These are phyloP conservation scores for Westerdykella ornata DNA, from an alignment of 2,329 filamentous ascomycete species.

Conservation along the genomic window DNA sequence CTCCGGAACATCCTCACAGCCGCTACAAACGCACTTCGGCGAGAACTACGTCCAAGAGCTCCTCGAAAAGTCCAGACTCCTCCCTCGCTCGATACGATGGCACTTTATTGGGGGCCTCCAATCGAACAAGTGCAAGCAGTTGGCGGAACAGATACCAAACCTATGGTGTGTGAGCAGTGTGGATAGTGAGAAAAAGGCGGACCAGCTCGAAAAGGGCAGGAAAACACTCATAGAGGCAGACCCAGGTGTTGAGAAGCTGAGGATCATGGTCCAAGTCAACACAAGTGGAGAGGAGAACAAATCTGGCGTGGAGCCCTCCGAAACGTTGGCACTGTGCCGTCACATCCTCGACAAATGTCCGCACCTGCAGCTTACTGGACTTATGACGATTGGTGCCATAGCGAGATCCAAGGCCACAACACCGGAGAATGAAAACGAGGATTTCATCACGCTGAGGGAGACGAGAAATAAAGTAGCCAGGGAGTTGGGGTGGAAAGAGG, in stretches of 20 bases:
- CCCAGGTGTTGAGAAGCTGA: constrained; percentile 44
- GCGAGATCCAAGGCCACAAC: constrained; percentile 67
- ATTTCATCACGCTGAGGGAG: constrained; percentile 65
- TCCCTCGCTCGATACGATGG: constrained; percentile 76
- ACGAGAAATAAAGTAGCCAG: constrained; percentile 63
- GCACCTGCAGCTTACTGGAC: constrained; percentile 64
- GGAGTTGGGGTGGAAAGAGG: constrained; percentile 52
- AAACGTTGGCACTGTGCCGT: constrained; percentile 59
- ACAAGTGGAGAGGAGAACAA: constrained; percentile 85
- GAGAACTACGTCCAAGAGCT: constrained; percentile 89
- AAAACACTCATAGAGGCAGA: constrained; percentile 46
- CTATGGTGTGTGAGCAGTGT: constrained; percentile 89
- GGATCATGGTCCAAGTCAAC: constrained; percentile 89
- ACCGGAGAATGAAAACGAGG: constrained; percentile 80
- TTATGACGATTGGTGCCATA: constrained; percentile 98
- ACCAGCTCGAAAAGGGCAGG: constrained; percentile 70
- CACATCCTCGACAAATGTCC: constrained; percentile 66
- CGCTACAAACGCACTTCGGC: constrained; percentile 69
- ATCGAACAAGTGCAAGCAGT: constrained; percentile 82
- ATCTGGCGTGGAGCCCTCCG: constrained; percentile 67
- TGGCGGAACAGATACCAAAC: constrained; percentile 77
- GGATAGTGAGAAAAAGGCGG: constrained; percentile 81
- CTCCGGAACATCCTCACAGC: constrained; percentile 17
- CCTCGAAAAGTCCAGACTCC: constrained; percentile 70
- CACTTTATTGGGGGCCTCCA: constrained; percentile 96